A percentile compares a stretch with the other conserved stretches of the same genome.
phyloP scores from a whole-genome alignment of 176 grass and related monocot genomes.

The Alopecurus myosuroides region DNA sequence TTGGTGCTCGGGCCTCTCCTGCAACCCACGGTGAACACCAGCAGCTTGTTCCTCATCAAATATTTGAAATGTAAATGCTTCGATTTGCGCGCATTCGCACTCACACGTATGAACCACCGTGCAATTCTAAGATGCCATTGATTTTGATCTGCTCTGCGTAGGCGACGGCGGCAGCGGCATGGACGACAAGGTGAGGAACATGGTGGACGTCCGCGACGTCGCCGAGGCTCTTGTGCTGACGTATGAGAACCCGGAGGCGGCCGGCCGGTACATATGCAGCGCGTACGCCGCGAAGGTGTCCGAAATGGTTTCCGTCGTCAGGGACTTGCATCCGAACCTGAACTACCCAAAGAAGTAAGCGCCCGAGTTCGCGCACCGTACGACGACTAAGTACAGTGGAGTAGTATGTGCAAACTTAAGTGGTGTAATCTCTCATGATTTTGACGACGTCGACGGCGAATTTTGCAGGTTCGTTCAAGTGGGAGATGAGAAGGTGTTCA shows the following conservation, averaged over 20 bases:
- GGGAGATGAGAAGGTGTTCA: slow-evolving; percentile 17
- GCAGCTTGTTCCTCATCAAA: slow-evolving; percentile 35
- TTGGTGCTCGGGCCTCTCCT: slow-evolving; percentile 54
- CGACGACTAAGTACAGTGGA: no score
- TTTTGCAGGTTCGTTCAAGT: slow-evolving; percentile 44
- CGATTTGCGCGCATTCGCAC: no score
- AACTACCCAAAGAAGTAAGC: slow-evolving; percentile 43
- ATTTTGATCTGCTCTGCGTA: neutral
- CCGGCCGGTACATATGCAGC: slow-evolving; percentile 50
- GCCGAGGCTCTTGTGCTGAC: slow-evolving; percentile 47
- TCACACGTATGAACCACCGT: no score
- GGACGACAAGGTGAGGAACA: slow-evolving; percentile 22
- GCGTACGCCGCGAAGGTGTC: slow-evolving; percentile 22
- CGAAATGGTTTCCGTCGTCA: slow-evolving; percentile 32
- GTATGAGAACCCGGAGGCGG: slow-evolving; percentile 43
- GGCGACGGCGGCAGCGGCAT: slow-evolving; percentile 17
- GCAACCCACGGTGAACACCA: slow-evolving; percentile 55
- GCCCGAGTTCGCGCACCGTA: no score
- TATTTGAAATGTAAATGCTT: slow-evolving; percentile 33
- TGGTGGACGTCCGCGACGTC: slow-evolving; percentile 73
- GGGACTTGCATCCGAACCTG: slow-evolving; percentile 32
- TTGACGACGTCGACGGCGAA: neutral
- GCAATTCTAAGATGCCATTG: no score
- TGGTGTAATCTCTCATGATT: neutral
- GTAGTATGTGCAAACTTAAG: neutral